A percentile compares a stretch with the other conserved stretches of the same genome.
Conservation (phyloP, 2,329 filamentous ascomycete genomes). For the Malbranchea cinnamomea region DNA sequence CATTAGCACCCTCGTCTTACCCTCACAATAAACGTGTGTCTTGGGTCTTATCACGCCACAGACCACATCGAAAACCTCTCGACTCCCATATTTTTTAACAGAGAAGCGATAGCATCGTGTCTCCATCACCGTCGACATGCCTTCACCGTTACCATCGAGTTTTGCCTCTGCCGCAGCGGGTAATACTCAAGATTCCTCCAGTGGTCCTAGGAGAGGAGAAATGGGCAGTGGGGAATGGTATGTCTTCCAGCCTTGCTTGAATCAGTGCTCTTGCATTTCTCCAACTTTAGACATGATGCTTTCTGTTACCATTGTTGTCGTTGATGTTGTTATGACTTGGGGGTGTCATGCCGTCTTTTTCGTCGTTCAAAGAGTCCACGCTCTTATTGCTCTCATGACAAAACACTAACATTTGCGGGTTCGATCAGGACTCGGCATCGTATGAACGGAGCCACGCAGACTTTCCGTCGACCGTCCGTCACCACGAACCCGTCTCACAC, state of each 20-base stretch:
- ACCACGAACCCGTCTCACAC: conserved; percentile 38
- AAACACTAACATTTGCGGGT: too few relatives aligned
- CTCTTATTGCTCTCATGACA: too few relatives aligned
- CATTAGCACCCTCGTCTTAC: too few relatives aligned
- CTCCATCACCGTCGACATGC: conserved; percentile 35
- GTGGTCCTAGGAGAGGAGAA: conserved; percentile 42
- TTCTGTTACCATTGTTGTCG: neutral
- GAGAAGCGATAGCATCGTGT: too few relatives aligned
- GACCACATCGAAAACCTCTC: too few relatives aligned
- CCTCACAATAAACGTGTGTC: too few relatives aligned
- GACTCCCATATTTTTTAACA: too few relatives aligned
- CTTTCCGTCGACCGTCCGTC: conserved; percentile 49
- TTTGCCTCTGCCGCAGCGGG: conserved; percentile 73
- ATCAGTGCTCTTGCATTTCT: conserved; percentile 1
- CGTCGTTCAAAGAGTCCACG: too few relatives aligned
- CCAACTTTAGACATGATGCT: neutral
- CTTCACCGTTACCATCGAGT: conserved; percentile 64
- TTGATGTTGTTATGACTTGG: neutral
- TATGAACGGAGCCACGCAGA: conserved; percentile 51
- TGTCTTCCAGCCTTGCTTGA: conserved; percentile 20
- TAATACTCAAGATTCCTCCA: conserved; percentile 49
- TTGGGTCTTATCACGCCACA: too few relatives aligned
- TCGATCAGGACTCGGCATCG: conserved; percentile 47
- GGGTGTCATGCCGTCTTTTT: neutral
- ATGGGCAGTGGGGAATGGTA: conserved; percentile 58